Percentiles rank a stretch among this genome's conserved stretches.
These are phyloP conservation scores for Pleurotus cornucopiae DNA, from an alignment of 768 basidiomycete genomes.

Conservation along the genomic window DNA sequence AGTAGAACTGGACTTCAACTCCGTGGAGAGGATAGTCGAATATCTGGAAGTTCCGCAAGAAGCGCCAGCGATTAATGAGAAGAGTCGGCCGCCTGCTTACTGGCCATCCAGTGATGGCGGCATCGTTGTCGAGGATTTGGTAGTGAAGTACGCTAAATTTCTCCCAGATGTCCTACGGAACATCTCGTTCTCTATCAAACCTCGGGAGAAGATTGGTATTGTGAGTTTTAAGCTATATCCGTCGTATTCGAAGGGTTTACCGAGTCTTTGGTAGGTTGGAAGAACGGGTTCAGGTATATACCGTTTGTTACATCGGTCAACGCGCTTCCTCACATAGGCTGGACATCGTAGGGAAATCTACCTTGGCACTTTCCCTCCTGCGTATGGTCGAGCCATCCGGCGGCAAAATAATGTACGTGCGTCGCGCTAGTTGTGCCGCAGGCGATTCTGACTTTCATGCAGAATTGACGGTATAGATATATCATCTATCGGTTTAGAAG, in stretches of 20 bases:
- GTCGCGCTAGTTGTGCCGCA: not conserved
- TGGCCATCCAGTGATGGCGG: slow-evolving; percentile 65
- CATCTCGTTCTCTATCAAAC: slow-evolving; percentile 54
- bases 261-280: slow-evolving; percentile 41
- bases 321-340: not conserved
- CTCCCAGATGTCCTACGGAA: slow-evolving; percentile 55
- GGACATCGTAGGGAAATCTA: slow-evolving; percentile 43
- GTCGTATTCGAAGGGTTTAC: not conserved
- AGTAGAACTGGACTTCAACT: slow-evolving; percentile 71
- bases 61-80: slow-evolving; percentile 54
- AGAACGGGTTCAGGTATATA: slow-evolving; percentile 59
- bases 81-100: slow-evolving; percentile 60
- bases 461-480: slow-evolving; percentile 74
- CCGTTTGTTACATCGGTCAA: not conserved
- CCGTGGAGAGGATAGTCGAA: slow-evolving; percentile 69
- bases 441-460: slow-evolving; percentile 1
- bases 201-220: slow-evolving; percentile 66
- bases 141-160: slow-evolving; percentile 59
- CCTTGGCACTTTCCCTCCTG: slow-evolving; percentile 52
- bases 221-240: slow-evolving; percentile 25
- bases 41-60: slow-evolving; percentile 68
- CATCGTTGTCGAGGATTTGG: slow-evolving; percentile 53
- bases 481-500: slow-evolving; percentile 61
- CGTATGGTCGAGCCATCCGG: slow-evolving; percentile 57
- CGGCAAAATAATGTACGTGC: slow-evolving; percentile 54